Conservation (phyloP, 148 eudicot species). For the Polygonum maritimum region DNA sequence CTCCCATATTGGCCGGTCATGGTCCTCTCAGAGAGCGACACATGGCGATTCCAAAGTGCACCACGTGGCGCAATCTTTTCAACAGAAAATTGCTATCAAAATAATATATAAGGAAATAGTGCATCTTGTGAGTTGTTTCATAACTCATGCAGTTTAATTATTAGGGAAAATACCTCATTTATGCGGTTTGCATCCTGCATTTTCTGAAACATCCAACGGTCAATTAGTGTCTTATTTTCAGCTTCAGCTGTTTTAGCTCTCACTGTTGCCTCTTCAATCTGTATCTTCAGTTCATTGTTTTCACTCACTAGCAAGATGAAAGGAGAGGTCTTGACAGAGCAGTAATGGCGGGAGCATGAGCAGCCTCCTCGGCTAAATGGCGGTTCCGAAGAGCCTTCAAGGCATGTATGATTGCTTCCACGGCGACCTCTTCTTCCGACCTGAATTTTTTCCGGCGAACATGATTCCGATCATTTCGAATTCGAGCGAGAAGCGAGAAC, state of each 20-base stretch:
- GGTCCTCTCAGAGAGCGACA: too few species aligned
- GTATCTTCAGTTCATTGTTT: constrained; percentile 53
- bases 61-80: too few species aligned
- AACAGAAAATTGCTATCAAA: too few species aligned
- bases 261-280: constrained; percentile 48
- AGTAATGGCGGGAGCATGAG: constrained; percentile 62
- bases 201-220: constrained; percentile 88
- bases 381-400: constrained; percentile 76
- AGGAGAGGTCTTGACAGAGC: constrained; percentile 74
- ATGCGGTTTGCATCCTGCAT: constrained; percentile 97
- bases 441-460: constrained; percentile 16
- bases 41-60: too few species aligned
- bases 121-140: background rate
- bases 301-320: constrained; percentile 63
- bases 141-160: background rate
- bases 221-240: constrained; percentile 76
- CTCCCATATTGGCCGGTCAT: too few species aligned
- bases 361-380: constrained; percentile 75
- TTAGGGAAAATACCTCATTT: constrained; percentile 53
- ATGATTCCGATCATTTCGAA: background rate
- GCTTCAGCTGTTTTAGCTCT: constrained; percentile 63
- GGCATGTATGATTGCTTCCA: constrained; percentile 62
- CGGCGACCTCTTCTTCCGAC: constrained; percentile 50
- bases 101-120: too few species aligned
- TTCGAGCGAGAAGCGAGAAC: background rate